These are phyloP conservation scores for Aureobasidium sp. DNA, from an alignment of 2,329 filamentous ascomycete genomes.

Conservation along the genomic window DNA sequence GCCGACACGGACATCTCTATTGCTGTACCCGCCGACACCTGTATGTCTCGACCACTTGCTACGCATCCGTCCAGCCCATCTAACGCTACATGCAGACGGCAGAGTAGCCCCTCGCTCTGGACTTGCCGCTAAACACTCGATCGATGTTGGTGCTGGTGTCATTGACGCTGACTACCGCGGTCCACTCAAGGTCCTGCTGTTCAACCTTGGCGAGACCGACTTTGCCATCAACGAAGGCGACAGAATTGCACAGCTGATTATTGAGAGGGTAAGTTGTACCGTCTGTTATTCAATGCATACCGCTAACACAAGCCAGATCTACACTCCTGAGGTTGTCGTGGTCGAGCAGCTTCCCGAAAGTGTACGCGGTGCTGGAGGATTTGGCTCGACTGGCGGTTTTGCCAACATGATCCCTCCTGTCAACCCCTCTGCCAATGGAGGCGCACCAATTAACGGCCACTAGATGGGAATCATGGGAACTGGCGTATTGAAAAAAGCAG, in stretches of 20 bases:
- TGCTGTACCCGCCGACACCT: slow-evolving; percentile 82
- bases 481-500: neutral
- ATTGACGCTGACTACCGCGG: slow-evolving; percentile 97
- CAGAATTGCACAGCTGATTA: slow-evolving; percentile 82
- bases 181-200: slow-evolving; percentile 86
- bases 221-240: slow-evolving; percentile 79
- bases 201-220: slow-evolving; percentile 80
- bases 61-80: neutral
- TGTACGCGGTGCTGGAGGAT: slow-evolving; percentile 81
- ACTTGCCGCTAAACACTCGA: slow-evolving; percentile 86
- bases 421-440: slow-evolving; percentile 14
- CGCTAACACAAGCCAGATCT: slow-evolving; percentile 49
- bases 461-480: neutral
- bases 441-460: neutral
- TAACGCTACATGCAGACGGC: slow-evolving; percentile 52
- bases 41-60: slow-evolving; percentile 45
- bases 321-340: slow-evolving; percentile 84
- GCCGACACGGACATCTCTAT: slow-evolving; percentile 90
- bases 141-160: slow-evolving; percentile 90
- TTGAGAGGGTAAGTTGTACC: slow-evolving; percentile 59
- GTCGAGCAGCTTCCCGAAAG: slow-evolving; percentile 84
- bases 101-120: slow-evolving; percentile 86
- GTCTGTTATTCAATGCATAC: neutral
- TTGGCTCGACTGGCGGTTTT: slow-evolving; percentile 71
- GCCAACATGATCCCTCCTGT: slow-evolving; percentile 25